phyloP scores from a whole-genome alignment of 108 stramenopile species.

The Cyclotella sp. region DNA sequence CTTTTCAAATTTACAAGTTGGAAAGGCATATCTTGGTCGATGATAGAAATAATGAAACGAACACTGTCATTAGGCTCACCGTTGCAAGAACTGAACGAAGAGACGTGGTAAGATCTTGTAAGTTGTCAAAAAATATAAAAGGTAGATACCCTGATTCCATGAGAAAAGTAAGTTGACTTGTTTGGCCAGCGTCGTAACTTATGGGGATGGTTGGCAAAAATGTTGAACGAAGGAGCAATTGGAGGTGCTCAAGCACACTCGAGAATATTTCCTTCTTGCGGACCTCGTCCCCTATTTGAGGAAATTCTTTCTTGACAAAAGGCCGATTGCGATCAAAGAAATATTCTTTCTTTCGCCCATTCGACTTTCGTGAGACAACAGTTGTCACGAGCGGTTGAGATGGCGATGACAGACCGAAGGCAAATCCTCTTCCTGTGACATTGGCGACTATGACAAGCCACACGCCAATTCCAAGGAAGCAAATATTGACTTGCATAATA shows the following conservation, averaged over 20 bases:
- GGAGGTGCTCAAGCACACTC: conserved; percentile 16
- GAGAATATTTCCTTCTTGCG: not conserved
- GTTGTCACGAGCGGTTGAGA: not conserved
- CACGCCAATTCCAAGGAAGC: not conserved
- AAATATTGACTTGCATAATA: not conserved
- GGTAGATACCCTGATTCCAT: conserved; percentile 59
- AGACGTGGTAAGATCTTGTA: conserved; percentile 82
- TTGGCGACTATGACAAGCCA: not conserved
- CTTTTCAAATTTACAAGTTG: no score
- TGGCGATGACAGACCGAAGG: not conserved
- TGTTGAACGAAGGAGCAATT: conserved; percentile 52
- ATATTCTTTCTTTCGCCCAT: conserved; percentile 29
- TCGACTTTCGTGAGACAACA: conserved; percentile 40
- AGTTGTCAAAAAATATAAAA: conserved; percentile 67
- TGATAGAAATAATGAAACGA: no score
- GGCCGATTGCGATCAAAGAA: conserved; percentile 13
- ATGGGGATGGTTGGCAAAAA: conserved; percentile 46
- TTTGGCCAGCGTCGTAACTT: not conserved
- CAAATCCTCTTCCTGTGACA: not conserved
- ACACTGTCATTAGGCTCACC: no score
- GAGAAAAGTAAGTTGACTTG: conserved; percentile 2
- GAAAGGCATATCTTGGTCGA: no score
- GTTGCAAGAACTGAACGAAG: conserved; percentile 81
- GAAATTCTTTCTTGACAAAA: no score
- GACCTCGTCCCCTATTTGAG: not conserved